A percentile compares a stretch with the other conserved stretches of the same genome.
Evolutionary conservation across 106 monocot genomes (phyloP).

Genomic region (Ottelia alismoides): DNA sequence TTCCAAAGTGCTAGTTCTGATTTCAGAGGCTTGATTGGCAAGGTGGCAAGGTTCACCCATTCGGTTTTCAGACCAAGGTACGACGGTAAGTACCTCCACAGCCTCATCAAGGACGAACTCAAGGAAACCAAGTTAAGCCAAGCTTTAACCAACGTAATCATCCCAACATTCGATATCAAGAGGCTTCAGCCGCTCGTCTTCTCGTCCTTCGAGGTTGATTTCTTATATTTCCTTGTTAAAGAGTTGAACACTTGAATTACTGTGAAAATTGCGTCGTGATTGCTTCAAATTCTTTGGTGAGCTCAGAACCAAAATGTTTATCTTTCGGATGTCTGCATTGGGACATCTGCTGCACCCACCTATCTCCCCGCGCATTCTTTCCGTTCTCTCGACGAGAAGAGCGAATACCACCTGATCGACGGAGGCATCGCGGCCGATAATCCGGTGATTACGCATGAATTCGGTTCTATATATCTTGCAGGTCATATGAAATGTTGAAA

Average conservation of each 20-base stretch:
- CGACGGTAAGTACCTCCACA: background rate
- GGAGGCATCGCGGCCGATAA: constrained; percentile 46
- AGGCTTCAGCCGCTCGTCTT: background rate
- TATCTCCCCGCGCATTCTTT: constrained; percentile 43
- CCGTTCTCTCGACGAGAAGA: constrained; percentile 4
- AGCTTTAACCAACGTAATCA: too few relatives aligned
- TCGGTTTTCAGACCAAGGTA: background rate
- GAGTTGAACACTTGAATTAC: constrained; percentile 10
- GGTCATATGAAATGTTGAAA: constrained; percentile 18
- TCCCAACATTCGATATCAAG: too few relatives aligned
- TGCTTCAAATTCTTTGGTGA: constrained; percentile 34
- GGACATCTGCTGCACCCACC: too few relatives aligned
- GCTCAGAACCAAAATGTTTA: constrained; percentile 42
- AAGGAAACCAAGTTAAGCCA: too few relatives aligned
- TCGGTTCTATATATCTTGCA: constrained; percentile 7
- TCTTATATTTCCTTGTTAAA: background rate
- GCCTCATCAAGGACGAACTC: background rate
- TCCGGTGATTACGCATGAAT: constrained; percentile 21
- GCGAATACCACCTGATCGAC: constrained; percentile 34
- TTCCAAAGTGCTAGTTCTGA: too few relatives aligned
- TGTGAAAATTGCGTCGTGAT: constrained; percentile 20
- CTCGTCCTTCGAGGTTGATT: background rate
- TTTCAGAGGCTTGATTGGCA: background rate
- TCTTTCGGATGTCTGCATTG: too few relatives aligned
- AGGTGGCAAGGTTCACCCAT: background rate